phyloP scores from a whole-genome alignment of 116 monocot genomes.

The Zostera marina region DNA sequence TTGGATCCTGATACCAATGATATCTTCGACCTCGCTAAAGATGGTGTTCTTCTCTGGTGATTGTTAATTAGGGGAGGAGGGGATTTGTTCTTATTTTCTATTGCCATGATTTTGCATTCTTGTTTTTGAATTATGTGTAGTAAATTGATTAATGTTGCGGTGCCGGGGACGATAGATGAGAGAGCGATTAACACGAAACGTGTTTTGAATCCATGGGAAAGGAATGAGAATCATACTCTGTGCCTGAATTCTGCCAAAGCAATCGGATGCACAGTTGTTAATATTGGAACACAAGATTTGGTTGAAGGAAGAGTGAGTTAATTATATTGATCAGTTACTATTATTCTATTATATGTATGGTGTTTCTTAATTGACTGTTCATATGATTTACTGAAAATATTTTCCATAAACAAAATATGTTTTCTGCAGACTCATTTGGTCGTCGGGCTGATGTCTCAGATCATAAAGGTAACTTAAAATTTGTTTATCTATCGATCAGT shows the following conservation, averaged over 20 bases:
- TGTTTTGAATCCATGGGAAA: slow-evolving; percentile 94
- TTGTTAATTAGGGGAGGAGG: no score
- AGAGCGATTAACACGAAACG: slow-evolving; percentile 91
- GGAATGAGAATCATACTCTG: slow-evolving; percentile 96
- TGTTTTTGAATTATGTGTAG: slow-evolving; percentile 17
- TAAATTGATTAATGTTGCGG: slow-evolving; percentile 95
- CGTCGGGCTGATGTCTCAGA: slow-evolving; percentile 97
- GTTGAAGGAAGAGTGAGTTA: slow-evolving; percentile 84
- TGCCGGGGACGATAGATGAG: slow-evolving; percentile 99
- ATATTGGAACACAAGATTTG: slow-evolving; percentile 96
- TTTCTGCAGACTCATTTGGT: slow-evolving; percentile 85
- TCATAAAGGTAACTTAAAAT: slow-evolving; percentile 64
- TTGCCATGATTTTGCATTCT: no score
- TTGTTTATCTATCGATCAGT: not conserved
- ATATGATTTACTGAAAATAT: no score
- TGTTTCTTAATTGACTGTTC: not conserved
- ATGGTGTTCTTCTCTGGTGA: slow-evolving; percentile 87
- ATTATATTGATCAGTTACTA: no score
- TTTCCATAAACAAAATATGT: not conserved
- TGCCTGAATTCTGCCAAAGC: slow-evolving; percentile 97
- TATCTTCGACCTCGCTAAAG: slow-evolving; percentile 58
- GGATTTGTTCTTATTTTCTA: not conserved
- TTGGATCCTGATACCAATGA: slow-evolving; percentile 56
- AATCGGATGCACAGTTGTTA: slow-evolving; percentile 97
- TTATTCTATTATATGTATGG: not conserved